A percentile compares a stretch with the other conserved stretches of the same genome.
These are phyloP conservation scores for Withania somnifera DNA, from an alignment of 305 asterid species.

Conservation along the genomic window DNA sequence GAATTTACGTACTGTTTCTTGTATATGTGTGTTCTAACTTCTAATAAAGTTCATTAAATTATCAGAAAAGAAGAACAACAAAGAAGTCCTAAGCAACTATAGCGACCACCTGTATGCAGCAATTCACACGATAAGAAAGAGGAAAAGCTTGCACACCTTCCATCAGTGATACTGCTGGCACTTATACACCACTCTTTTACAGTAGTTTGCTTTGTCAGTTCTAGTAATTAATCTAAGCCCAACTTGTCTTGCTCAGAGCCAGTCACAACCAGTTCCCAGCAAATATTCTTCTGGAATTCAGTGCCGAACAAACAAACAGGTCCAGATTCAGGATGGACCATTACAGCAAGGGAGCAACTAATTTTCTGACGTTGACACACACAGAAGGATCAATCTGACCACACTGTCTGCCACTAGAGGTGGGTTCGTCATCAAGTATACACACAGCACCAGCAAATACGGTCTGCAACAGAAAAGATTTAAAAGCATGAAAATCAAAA, in stretches of 20 bases:
- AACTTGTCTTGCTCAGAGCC: slow-evolving; percentile 99
- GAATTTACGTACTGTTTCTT: neutral
- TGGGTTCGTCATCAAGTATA: slow-evolving; percentile 96
- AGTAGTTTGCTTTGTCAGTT: slow-evolving; percentile 87
- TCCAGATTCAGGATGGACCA: slow-evolving; percentile 99
- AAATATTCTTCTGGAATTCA: slow-evolving; percentile 70
- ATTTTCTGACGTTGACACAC: slow-evolving; percentile 73
- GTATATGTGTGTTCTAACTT: neutral
- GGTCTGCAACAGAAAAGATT: slow-evolving; percentile 46
- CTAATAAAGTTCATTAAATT: neutral
- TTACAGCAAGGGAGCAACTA: slow-evolving; percentile 74
- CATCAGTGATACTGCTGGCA: slow-evolving; percentile 90
- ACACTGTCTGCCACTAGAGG: slow-evolving; percentile 87
- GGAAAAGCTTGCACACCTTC: slow-evolving; percentile 51
- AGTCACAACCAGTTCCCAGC: slow-evolving; percentile 97
- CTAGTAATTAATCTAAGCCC: slow-evolving; percentile 83
- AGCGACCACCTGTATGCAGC: neutral
- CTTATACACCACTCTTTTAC: slow-evolving; percentile 96
- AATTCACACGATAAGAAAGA: neutral
- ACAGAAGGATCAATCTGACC: slow-evolving; percentile 79
- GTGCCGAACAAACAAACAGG: slow-evolving; percentile 96
- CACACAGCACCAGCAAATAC: slow-evolving; percentile 91
- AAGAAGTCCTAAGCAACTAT: neutral
- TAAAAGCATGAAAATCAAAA: neutral
- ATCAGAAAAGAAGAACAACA: neutral